phyloP scores from a whole-genome alignment of 495 filamentous ascomycete species.

The Gamarada debralockiae region DNA sequence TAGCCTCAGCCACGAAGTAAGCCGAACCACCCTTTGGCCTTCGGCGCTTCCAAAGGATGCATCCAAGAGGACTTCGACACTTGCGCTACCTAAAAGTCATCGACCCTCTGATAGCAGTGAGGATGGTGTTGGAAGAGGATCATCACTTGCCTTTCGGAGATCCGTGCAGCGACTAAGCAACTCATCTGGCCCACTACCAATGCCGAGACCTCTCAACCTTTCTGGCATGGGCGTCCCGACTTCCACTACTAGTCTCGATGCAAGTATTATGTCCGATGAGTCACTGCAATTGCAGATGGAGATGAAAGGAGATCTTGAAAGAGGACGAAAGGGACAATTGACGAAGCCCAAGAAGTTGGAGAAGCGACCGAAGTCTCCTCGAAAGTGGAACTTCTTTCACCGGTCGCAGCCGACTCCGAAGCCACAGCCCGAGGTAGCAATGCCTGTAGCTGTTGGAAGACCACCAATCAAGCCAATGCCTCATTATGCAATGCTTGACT shows the following conservation, averaged over 20 bases:
- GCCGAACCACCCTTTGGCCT: constrained; percentile 44
- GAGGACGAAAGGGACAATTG: constrained; percentile 14
- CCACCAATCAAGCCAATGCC: constrained; percentile 44
- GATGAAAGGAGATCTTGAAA: constrained; percentile 5
- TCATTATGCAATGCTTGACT: constrained; percentile 77
- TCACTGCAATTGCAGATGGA: constrained; percentile 23
- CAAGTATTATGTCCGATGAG: constrained; percentile 49
- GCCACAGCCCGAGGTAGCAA: constrained; percentile 34
- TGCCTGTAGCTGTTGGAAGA: constrained; percentile 36
- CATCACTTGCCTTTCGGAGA: constrained; percentile 45
- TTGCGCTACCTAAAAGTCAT: constrained; percentile 22
- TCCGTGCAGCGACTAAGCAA: constrained; percentile 46
- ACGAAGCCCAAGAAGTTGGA: constrained; percentile 41
- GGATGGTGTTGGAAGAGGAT: constrained; percentile 36
- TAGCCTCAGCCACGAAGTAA: constrained; percentile 22
- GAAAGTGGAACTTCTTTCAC: constrained; percentile 84
- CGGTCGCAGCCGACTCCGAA: constrained; percentile 45
- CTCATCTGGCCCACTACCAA: constrained; percentile 9
- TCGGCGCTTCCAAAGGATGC: constrained; percentile 39
- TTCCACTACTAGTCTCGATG: constrained; percentile 44
- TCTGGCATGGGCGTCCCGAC: constrained; percentile 24
- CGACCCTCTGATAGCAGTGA: constrained; percentile 49
- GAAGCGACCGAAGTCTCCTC: constrained; percentile 55
- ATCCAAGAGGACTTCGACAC: constrained; percentile 1
- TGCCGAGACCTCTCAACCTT: constrained; percentile 19